Evolutionary conservation across 75 land plant genomes (phyloP), one percentile per base, ranked within the genome.

Genomic region (Cunninghamia lanceolata): DNA sequence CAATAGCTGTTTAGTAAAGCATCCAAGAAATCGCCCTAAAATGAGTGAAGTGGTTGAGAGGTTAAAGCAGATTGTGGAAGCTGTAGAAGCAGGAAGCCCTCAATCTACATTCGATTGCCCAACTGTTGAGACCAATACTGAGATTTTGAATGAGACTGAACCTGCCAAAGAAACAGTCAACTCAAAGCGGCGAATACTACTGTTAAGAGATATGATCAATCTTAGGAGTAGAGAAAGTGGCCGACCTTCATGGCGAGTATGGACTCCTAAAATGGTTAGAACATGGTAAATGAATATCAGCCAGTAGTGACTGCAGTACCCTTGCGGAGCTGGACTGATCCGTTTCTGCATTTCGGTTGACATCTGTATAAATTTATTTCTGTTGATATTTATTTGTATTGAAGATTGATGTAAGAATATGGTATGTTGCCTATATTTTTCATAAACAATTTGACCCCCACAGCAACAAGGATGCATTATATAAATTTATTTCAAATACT

Each of bases 21-120:
- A 92, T 3, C 89, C 94, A 0, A 93, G 87, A 82, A 25, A 54
- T 21, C 91, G 97, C 30, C 97, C 98, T 14, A 93, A 90, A 85
- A 96, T 96, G 98, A 93, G 95, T 53, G 86, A 91, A 85, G 90
- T 96, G 32, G 83, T 96, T n/a, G 91, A 94, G 56, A 90, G 86
- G 87, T 83, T 95, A 80, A 89, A 87, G 14, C 80, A 53, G 50
- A 89, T 94, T 30, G 83, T 88, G 17, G 90, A 94, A 17, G 59
- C 43, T 28, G 9, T 53, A 21, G 92, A 86, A 32, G 68, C 5
- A 15, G 88, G n/a, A 53, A 83, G 53, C 81, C 93, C 90, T 17
- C 83, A 74, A 47, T 42, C 19, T 25, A 56, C 30, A 75, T 25
- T 3, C 13, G 85, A 42, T 32, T 42, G 46, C 21, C 85, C 82